Evolutionary conservation across 2,329 filamentous ascomycete genomes (phyloP), one percentile per base, ranked within the genome.

Genomic region (Aureobasidium melanogenum): DNA sequence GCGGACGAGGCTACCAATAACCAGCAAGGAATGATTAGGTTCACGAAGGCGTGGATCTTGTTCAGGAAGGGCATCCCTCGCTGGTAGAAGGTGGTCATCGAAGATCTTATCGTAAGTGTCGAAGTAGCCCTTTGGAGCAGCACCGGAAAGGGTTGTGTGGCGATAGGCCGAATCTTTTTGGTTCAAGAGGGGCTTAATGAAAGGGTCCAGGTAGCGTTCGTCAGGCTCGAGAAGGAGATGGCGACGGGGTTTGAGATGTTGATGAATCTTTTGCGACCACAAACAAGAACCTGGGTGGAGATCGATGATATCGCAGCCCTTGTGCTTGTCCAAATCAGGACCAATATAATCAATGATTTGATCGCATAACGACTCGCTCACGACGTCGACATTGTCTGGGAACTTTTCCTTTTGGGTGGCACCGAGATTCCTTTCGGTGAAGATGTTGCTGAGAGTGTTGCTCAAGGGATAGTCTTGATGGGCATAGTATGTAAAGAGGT

Each of bases 221-320:
- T 89, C 82, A 2, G 86, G 85, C 69, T 97, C 92, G 73, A 97
- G 80, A 44, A 99, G 79, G 47, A 97, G 76, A 76, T 99, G 94
- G 5, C 84, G 86, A 62, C 91, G 85, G 5, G 93, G 93, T 68
- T 90, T 76, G 8, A 99, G 78, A 48, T 82, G 76, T 0, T 89
- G 80, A 70, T 96, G 85, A 0, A 97, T 77, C 68, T 87, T 89
- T 30, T 79, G 78, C 36, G 92, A 96, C 84, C 88, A 94, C 2
- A 96, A 59, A 9, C 91, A 90, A 1, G 77, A 77, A 15, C 91
- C 91, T 0, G 93, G 93, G 71, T 92, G 90, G 61, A 96, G 77
- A 70, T 97, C 93, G 67, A 99, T 78, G 47, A 97, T 81, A 68
- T 96, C 91, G 74, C 92, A 91, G 59, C 89, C 89, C 54, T 79